Evolutionary conservation across 768 basidiomycete species (phyloP).

Genomic region (Auriscalpium microsporum): DNA sequence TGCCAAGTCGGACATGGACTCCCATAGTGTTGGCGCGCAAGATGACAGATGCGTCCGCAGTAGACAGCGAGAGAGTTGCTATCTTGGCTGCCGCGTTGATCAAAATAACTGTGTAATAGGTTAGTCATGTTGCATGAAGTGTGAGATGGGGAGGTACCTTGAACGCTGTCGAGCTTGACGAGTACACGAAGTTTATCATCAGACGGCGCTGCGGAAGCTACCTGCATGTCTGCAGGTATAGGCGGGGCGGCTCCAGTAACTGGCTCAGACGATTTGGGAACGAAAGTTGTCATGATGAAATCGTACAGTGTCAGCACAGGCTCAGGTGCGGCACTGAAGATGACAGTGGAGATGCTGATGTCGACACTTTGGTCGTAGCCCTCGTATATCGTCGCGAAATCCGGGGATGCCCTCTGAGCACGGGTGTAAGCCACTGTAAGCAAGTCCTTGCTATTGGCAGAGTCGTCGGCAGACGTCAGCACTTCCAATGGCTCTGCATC

Average conservation of each 20-base stretch:
- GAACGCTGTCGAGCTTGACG: conserved; percentile 76
- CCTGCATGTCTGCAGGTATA: not conserved
- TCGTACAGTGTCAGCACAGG: conserved; percentile 89
- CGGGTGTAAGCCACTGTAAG: conserved; percentile 71
- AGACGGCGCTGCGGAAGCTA: conserved; percentile 1
- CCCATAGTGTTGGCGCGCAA: conserved; percentile 65
- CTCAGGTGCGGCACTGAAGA: conserved; percentile 82
- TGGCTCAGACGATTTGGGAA: conserved; percentile 33
- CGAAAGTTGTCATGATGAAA: conserved; percentile 96
- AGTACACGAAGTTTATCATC: conserved; percentile 63
- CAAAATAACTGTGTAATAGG: conserved; percentile 50
- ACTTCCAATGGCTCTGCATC: conserved; percentile 47
- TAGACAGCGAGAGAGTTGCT: conserved; percentile 83
- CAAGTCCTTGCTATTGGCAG: conserved; percentile 49
- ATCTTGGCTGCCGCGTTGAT: conserved; percentile 62
- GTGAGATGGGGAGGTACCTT: conserved; percentile 37
- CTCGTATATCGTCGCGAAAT: conserved; percentile 71
- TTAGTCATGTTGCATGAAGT: not conserved
- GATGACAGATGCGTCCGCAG: conserved; percentile 77
- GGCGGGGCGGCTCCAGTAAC: no score
- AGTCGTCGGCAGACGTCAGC: conserved; percentile 48
- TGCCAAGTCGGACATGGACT: conserved; percentile 76
- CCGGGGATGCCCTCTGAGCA: conserved; percentile 78
- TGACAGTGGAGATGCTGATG: conserved; percentile 81
- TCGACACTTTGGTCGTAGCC: conserved; percentile 85